Conservation (phyloP, 148 eudicot species). For the Vaccinium myrtillus region DNA sequence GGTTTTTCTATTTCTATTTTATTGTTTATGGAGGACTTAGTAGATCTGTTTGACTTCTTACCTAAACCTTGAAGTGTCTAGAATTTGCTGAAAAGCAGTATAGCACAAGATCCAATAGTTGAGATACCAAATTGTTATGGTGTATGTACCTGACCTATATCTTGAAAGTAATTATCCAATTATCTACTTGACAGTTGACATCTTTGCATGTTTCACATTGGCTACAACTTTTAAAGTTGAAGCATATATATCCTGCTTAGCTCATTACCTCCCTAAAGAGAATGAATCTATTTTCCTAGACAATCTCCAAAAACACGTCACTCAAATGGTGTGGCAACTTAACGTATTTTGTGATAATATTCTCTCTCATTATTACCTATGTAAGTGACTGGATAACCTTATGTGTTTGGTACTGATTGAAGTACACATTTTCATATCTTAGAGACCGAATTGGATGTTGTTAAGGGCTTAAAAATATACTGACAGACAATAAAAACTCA, state of each 20-base stretch:
- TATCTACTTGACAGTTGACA: not conserved
- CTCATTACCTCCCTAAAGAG: not conserved
- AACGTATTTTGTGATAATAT: not conserved
- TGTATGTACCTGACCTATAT: not conserved
- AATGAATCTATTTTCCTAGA: not conserved
- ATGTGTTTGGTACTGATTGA: not conserved
- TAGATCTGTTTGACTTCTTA: not conserved
- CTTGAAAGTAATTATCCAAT: not conserved
- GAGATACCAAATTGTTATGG: not conserved
- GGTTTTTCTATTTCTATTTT: constrained; percentile 6
- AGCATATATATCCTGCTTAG: not conserved
- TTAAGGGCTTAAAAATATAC: not conserved
- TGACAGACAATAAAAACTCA: constrained; percentile 3
- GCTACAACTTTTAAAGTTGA: not conserved
- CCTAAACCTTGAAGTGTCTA: not conserved
- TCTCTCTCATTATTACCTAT: not conserved
- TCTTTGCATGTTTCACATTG: not conserved
- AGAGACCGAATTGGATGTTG: not conserved
- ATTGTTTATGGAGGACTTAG: not conserved
- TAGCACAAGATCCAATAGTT: no score
- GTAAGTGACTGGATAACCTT: not conserved
- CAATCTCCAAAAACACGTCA: not conserved
- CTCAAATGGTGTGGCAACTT: not conserved
- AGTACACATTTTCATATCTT: not conserved
- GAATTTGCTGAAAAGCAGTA: not conserved